Conservation (phyloP, 2,329 filamentous ascomycete genomes). For the Diaporthe sp. region DNA sequence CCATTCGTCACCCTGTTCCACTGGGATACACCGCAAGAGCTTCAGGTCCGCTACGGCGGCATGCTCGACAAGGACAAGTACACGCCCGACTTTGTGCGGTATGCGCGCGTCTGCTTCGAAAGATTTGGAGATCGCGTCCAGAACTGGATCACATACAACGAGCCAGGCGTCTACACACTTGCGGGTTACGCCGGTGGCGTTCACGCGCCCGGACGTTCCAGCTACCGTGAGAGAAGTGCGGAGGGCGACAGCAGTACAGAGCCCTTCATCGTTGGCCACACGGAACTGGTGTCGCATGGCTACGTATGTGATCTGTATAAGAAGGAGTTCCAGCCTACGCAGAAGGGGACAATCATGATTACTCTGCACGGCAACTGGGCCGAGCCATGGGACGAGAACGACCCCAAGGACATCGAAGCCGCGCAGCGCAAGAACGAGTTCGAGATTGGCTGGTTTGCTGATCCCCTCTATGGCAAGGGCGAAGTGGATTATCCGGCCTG, state of each 20-base stretch:
- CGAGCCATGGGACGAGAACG: conserved; percentile 50
- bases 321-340: conserved; percentile 49
- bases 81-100: conserved; percentile 68
- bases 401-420: conserved; percentile 48
- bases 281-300: conserved; percentile 51
- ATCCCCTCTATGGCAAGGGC: conserved; percentile 50
- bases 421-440: conserved; percentile 53
- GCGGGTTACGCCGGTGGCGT: conserved; percentile 49
- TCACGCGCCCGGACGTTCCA: conserved; percentile 45
- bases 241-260: conserved; percentile 47
- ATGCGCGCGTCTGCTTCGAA: conserved; percentile 68
- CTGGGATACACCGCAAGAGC: conserved; percentile 70
- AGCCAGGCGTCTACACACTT: conserved; percentile 47
- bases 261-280: conserved; percentile 52
- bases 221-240: conserved; percentile 44
- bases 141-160: conserved; percentile 62
- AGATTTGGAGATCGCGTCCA: conserved; percentile 68
- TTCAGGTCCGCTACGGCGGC: conserved; percentile 70
- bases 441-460: conserved; percentile 54
- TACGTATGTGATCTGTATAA: conserved; percentile 51
- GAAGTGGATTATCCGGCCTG: conserved; percentile 51
- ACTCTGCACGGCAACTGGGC: conserved; percentile 55
- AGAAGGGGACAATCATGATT: conserved; percentile 52
- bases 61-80: conserved; percentile 71
- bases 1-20: conserved; percentile 73